Evolutionary conservation across 805 yeast genomes (phyloP).

Genomic region (Sugiyamaella floridensis): DNA sequence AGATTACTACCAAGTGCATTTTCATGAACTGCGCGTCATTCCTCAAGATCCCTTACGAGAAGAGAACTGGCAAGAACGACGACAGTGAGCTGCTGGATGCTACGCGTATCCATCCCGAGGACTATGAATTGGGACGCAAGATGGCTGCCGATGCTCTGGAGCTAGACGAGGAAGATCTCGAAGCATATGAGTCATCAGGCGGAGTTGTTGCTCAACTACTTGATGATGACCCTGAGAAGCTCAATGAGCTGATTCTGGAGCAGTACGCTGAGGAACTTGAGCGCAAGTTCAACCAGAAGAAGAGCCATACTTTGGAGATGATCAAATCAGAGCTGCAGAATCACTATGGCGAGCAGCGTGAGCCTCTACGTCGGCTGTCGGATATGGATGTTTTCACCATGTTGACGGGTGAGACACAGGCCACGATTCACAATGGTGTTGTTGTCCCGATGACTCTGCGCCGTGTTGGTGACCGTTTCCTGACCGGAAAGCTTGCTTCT

Average conservation of each 20-base stretch:
- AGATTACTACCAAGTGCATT: constrained; percentile 68
- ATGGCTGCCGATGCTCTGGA: constrained; percentile 98
- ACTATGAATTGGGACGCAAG: constrained; percentile 88
- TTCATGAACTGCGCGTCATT: constrained; percentile 92
- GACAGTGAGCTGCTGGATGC: constrained; percentile 77
- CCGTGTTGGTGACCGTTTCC: constrained; percentile 47
- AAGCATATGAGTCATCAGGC: constrained; percentile 71
- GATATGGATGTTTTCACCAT: constrained; percentile 74
- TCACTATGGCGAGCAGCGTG: constrained; percentile 81
- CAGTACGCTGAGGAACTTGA: constrained; percentile 89
- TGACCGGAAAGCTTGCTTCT: constrained; percentile 43
- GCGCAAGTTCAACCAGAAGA: constrained; percentile 50
- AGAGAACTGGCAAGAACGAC: constrained; percentile 46
- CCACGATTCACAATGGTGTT: constrained; percentile 58
- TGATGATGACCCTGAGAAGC: constrained; percentile 65
- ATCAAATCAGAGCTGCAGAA: constrained; percentile 81
- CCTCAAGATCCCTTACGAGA: constrained; percentile 66
- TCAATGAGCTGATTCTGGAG: constrained; percentile 81
- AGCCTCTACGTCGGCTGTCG: constrained; percentile 56
- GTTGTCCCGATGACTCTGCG: constrained; percentile 70
- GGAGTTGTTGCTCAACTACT: constrained; percentile 71
- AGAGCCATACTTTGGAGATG: constrained; percentile 72
- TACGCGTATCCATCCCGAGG: constrained; percentile 96
- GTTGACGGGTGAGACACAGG: constrained; percentile 79
- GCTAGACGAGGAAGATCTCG: constrained; percentile 87